Evolutionary conservation across 139 green algal species (phyloP).

Genomic region (Marvania coccoides): DNA sequence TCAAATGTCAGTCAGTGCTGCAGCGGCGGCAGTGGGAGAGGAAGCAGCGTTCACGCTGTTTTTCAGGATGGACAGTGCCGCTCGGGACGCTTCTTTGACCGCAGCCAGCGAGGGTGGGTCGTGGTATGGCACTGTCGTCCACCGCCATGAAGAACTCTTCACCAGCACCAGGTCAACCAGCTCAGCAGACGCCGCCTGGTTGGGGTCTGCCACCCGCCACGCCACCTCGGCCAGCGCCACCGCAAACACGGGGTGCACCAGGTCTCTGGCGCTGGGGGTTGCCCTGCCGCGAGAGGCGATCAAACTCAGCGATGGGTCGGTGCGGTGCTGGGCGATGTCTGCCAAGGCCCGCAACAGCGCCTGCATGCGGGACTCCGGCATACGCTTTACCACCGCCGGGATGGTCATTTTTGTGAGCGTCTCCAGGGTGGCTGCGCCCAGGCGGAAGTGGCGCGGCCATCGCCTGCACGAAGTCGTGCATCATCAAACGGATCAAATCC

Average conservation of each 20-base stretch:
- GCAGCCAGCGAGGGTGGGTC: constrained; percentile 1
- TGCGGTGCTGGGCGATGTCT: not conserved
- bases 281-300: not conserved
- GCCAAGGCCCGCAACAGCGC: not conserved
- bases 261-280: not conserved
- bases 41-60: too few relatives aligned
- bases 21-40: too few relatives aligned
- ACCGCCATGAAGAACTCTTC: constrained; percentile 9
- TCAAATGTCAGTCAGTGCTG: too few relatives aligned
- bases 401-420: not conserved
- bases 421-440: not conserved
- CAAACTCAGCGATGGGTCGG: not conserved
- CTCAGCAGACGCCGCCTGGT: not conserved
- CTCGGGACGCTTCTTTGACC: constrained; percentile 5
- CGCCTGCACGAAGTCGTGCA: constrained; percentile 27
- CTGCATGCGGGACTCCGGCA: not conserved
- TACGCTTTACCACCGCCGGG: not conserved
- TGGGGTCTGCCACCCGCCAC: constrained; percentile 1
- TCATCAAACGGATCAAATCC: constrained; percentile 46
- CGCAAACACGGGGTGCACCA: constrained; percentile 22
- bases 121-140: constrained; percentile 10
- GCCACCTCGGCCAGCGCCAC: constrained; percentile 10
- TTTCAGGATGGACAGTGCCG: too few relatives aligned
- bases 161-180: not conserved
- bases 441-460: constrained; percentile 25